Evolutionary conservation across 106 monocot species (phyloP).

Genomic region (Gastrodia elata): DNA sequence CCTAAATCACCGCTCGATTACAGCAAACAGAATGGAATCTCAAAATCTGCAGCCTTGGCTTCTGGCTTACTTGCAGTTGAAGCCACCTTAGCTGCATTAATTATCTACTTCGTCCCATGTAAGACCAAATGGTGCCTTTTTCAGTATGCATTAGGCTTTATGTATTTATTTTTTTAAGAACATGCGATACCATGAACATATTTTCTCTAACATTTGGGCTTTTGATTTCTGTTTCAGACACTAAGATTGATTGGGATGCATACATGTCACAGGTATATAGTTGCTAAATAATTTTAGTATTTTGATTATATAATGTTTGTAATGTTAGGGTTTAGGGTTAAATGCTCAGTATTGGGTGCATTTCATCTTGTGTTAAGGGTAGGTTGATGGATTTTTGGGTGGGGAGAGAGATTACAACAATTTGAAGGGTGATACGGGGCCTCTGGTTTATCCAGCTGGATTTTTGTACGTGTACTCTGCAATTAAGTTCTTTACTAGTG

Average conservation of each 20-base stretch:
- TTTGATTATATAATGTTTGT: not conserved
- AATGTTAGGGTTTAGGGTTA: not conserved
- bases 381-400: slow-evolving; percentile 89
- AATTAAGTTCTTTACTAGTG: slow-evolving; percentile 71
- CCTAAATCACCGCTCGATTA: not conserved
- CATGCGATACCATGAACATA: slow-evolving; percentile 6
- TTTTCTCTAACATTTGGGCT: not conserved
- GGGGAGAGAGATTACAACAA: slow-evolving; percentile 94
- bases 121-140: slow-evolving; percentile 9
- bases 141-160: not conserved
- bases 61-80: slow-evolving; percentile 42
- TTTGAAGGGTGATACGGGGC: slow-evolving; percentile 89
- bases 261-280: slow-evolving; percentile 94
- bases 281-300: not conserved
- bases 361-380: slow-evolving; percentile 1
- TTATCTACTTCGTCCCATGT: slow-evolving; percentile 87
- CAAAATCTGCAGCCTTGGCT: slow-evolving; percentile 18
- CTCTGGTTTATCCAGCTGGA: slow-evolving; percentile 92
- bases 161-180: not conserved
- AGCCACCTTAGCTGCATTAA: slow-evolving; percentile 56
- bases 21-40: not conserved
- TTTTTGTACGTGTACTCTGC: slow-evolving; percentile 84
- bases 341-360: not conserved
- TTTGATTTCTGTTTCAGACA: slow-evolving; percentile 38
- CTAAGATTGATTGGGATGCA: slow-evolving; percentile 99